A percentile compares a stretch with the other conserved stretches of the same genome.
Evolutionary conservation across 495 filamentous ascomycete genomes (phyloP).

Genomic region (Podospora anserina): DNA sequence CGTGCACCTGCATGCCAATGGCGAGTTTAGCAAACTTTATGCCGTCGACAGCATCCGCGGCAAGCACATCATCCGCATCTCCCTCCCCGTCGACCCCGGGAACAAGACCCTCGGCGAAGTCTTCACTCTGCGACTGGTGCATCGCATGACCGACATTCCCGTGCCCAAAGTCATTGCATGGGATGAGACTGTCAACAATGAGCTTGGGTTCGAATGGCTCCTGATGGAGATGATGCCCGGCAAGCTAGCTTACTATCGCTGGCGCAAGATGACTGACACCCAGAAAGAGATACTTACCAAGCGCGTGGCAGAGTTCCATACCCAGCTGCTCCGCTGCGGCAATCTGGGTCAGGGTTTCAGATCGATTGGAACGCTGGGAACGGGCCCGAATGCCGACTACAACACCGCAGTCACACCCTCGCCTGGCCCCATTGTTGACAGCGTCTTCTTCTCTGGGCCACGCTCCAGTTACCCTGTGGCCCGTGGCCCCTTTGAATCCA

Average conservation of each 20-base stretch:
- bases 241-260: conserved; percentile 38
- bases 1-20: conserved; percentile 28
- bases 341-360: conserved; percentile 30
- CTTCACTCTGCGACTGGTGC: conserved; percentile 50
- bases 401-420: neutral
- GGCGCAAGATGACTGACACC: conserved; percentile 36
- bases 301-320: conserved; percentile 38
- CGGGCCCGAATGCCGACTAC: conserved; percentile 9
- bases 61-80: conserved; percentile 48
- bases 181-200: conserved; percentile 44
- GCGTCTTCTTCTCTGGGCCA: conserved; percentile 29
- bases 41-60: conserved; percentile 26
- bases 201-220: conserved; percentile 59
- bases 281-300: conserved; percentile 39
- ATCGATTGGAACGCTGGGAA: conserved; percentile 36
- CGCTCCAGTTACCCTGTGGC: conserved; percentile 29
- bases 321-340: conserved; percentile 30
- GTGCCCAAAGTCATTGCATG: conserved; percentile 50
- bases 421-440: conserved; percentile 28
- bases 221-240: conserved; percentile 52
- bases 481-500: conserved; percentile 30
- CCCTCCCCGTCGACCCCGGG: conserved; percentile 52
- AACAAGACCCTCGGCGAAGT: conserved; percentile 56
- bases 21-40: conserved; percentile 40
- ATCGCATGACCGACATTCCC: conserved; percentile 47